phyloP scores from a whole-genome alignment of 169 alveolate genomes.

The Plasmodium coatneyi region DNA sequence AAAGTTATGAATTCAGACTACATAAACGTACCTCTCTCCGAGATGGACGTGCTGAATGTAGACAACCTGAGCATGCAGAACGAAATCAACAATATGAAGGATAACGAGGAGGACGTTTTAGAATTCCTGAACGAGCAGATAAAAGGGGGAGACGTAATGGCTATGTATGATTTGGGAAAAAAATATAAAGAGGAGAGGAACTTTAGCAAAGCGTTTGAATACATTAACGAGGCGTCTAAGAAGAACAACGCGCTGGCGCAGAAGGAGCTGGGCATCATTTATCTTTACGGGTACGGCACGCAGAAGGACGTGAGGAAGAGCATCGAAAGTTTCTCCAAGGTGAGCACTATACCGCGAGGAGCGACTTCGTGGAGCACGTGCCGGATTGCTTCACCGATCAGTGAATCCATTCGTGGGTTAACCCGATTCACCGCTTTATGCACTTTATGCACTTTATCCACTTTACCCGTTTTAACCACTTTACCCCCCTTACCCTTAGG shows the following conservation, averaged over 20 bases:
- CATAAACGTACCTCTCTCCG: slow-evolving; percentile 64
- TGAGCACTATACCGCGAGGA: not conserved
- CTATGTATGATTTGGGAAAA: slow-evolving; percentile 69
- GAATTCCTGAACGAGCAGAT: slow-evolving; percentile 71
- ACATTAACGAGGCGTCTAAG: slow-evolving; percentile 70
- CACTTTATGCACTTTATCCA: too few species aligned
- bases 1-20: slow-evolving; percentile 68
- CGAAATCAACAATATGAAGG: slow-evolving; percentile 60
- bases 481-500: slow-evolving; percentile 6
- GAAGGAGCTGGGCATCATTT: slow-evolving; percentile 64
- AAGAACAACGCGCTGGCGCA: slow-evolving; percentile 60
- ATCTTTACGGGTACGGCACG: slow-evolving; percentile 62
- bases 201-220: slow-evolving; percentile 54
- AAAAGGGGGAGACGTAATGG: slow-evolving; percentile 75
- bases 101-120: slow-evolving; percentile 70
- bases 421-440: too few species aligned
- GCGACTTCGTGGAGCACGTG: not conserved
- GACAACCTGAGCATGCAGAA: slow-evolving; percentile 61
- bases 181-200: slow-evolving; percentile 74
- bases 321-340: slow-evolving; percentile 55
- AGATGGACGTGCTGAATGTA: slow-evolving; percentile 25
- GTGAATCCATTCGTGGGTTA: too few species aligned
- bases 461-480: not conserved
- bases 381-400: not conserved
- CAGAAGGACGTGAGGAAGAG: slow-evolving; percentile 36